Percentiles rank a stretch among this genome's conserved stretches.
Conservation (phyloP, 129 eudicot genomes). For the Chrysanthemum seticuspe region DNA sequence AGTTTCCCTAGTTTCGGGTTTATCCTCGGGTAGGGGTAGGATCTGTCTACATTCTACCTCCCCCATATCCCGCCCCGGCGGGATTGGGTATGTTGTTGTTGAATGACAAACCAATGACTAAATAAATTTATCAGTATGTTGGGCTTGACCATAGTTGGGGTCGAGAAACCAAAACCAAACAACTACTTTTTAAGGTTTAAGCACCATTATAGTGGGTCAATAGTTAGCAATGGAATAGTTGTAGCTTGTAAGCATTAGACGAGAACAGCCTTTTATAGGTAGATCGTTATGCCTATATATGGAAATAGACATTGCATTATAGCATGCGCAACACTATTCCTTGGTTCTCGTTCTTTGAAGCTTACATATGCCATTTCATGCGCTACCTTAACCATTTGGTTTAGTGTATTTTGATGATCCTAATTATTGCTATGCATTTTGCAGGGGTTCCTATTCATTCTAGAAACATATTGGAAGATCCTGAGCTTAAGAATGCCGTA, state of each 20-base stretch:
- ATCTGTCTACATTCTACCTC: no score
- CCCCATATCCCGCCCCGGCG: no score
- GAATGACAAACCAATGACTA: not conserved
- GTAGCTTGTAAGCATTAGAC: no score
- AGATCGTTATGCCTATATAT: not conserved
- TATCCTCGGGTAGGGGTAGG: no score
- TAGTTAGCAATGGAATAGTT: no score
- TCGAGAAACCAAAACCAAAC: not conserved
- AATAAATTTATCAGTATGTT: not conserved
- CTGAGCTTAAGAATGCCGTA: conserved; percentile 86
- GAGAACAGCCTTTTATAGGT: no score
- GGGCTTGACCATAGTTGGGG: not conserved
- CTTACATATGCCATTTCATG: not conserved
- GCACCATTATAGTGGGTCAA: no score
- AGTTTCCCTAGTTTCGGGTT: no score
- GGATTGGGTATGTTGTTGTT: no score
- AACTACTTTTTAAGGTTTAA: not conserved
- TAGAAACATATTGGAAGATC: conserved; percentile 82
- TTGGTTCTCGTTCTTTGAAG: not conserved
- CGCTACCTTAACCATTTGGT: not conserved
- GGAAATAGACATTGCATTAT: conserved; percentile 2
- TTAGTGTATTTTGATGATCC: not conserved
- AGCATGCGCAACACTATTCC: not conserved
- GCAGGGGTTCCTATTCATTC: conserved; percentile 80
- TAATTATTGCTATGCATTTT: conserved; percentile 18